Conservation (phyloP, 2,329 filamentous ascomycete genomes). For the Hypoxylon sp. region DNA sequence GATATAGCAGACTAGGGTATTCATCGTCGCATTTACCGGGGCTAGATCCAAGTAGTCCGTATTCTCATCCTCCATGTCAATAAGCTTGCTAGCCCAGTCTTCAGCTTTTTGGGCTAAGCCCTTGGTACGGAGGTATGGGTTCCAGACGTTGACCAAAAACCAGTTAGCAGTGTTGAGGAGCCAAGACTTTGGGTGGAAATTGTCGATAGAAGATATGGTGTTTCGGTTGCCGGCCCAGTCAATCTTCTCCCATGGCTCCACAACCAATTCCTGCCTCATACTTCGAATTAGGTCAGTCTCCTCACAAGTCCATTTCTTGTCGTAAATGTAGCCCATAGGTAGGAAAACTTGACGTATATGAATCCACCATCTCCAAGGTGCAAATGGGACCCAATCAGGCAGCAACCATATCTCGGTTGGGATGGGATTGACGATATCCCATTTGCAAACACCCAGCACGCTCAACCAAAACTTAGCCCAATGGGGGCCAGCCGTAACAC, state of each 20-base stretch:
- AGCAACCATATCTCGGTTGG: conserved; percentile 94
- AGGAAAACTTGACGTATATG: conserved; percentile 97
- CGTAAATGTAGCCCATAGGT: conserved; percentile 91
- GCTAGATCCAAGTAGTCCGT: conserved; percentile 87
- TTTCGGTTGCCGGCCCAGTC: conserved; percentile 82
- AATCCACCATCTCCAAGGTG: conserved; percentile 97
- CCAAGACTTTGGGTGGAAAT: conserved; percentile 93
- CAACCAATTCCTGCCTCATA: conserved; percentile 83
- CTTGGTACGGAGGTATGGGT: conserved; percentile 75
- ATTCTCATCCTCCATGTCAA: conserved; percentile 92
- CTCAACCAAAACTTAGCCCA: conserved; percentile 98
- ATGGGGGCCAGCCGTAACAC: conserved; percentile 83
- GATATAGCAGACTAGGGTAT: conserved; percentile 85
- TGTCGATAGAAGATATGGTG: conserved; percentile 79
- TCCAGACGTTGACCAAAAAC: conserved; percentile 80
- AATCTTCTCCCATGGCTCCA: conserved; percentile 79
- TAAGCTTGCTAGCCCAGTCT: conserved; percentile 80
- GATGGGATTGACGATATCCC: conserved; percentile 94
- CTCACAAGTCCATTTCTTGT: conserved; percentile 80
- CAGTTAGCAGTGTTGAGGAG: conserved; percentile 82
- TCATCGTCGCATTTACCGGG: conserved; percentile 90
- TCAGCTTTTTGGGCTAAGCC: conserved; percentile 76
- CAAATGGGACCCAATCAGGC: conserved; percentile 88
- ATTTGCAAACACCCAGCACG: conserved; percentile 81
- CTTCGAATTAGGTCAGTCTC: conserved; percentile 76